These are phyloP conservation scores for Oryza meridionalis DNA, from an alignment of 176 grass and related monocot species.

Conservation along the genomic window DNA sequence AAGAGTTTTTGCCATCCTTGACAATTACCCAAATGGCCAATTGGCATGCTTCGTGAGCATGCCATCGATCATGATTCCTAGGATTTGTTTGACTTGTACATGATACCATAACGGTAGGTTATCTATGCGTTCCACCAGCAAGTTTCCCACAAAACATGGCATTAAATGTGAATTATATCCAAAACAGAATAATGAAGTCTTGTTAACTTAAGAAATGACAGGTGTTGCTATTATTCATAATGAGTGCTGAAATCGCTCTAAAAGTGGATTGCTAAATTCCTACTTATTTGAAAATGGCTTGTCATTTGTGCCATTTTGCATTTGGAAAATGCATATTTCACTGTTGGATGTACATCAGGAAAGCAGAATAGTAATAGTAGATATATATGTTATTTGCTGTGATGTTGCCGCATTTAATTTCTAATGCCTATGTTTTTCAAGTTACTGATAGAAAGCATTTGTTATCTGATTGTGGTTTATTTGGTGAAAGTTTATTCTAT, in stretches of 20 bases:
- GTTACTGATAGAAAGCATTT: constrained; percentile 26
- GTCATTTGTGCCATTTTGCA: not conserved
- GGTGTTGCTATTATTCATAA: too few relatives aligned
- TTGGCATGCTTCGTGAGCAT: too few relatives aligned
- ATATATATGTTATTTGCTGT: not conserved
- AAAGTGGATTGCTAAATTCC: not conserved
- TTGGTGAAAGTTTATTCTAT: constrained; percentile 29
- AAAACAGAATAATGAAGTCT: too few relatives aligned
- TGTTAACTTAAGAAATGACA: too few relatives aligned
- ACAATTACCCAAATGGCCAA: not conserved
- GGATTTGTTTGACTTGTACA: too few relatives aligned
- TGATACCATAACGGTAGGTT: too few relatives aligned
- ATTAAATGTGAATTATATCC: not conserved
- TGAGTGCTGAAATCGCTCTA: not conserved
- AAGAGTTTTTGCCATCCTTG: too few relatives aligned
- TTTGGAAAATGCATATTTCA: not conserved
- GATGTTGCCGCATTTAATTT: constrained; percentile 11
- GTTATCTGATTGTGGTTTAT: constrained; percentile 5
- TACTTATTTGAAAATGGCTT: not conserved
- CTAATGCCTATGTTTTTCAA: constrained; percentile 3
- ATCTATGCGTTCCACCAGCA: too few relatives aligned
- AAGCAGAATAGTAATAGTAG: not conserved
- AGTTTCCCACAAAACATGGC: not conserved
- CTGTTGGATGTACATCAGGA: not conserved
- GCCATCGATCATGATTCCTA: too few relatives aligned